Conservation (phyloP, 306 rosid species). For the Prinsepia uniflora region DNA sequence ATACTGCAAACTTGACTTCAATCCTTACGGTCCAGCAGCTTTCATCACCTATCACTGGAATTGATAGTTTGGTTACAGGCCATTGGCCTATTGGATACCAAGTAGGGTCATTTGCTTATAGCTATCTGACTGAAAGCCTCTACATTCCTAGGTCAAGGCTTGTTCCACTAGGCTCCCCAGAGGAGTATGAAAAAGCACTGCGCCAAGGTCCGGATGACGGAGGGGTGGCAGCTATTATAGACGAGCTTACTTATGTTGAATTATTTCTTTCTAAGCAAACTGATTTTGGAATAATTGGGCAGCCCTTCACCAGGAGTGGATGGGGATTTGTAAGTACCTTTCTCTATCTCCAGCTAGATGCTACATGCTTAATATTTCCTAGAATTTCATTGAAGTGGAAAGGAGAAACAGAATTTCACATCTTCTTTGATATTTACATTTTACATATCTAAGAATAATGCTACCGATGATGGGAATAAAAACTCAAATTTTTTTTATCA, state of each 20-base stretch:
- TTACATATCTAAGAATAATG: background rate
- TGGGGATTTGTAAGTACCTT: conserved; percentile 96
- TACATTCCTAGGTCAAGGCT: conserved; percentile 65
- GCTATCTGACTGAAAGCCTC: conserved; percentile 70
- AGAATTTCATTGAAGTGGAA: no score
- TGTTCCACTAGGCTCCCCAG: conserved; percentile 69
- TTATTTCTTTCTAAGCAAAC: conserved; percentile 63
- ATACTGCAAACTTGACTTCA: conserved; percentile 91
- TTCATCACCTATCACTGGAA: conserved; percentile 79
- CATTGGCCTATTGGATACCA: conserved; percentile 85
- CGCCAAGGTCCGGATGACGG: conserved; percentile 63
- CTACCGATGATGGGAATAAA: no score
- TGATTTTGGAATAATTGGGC: conserved; percentile 81
- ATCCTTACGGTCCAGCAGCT: conserved; percentile 92
- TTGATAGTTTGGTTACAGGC: conserved; percentile 75
- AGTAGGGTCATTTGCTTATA: conserved; percentile 83
- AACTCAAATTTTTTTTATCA: no score
- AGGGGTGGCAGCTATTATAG: conserved; percentile 90
- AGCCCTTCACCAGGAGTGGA: conserved; percentile 71
- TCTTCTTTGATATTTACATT: background rate
- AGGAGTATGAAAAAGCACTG: conserved; percentile 73
- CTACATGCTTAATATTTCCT: background rate
- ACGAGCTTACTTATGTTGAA: conserved; percentile 84
- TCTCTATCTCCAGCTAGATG: conserved; percentile 8
- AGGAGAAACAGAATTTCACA: no score